These are phyloP conservation scores for Euphorbia peplus DNA, from an alignment of 345 rosid species.

Conservation along the genomic window DNA sequence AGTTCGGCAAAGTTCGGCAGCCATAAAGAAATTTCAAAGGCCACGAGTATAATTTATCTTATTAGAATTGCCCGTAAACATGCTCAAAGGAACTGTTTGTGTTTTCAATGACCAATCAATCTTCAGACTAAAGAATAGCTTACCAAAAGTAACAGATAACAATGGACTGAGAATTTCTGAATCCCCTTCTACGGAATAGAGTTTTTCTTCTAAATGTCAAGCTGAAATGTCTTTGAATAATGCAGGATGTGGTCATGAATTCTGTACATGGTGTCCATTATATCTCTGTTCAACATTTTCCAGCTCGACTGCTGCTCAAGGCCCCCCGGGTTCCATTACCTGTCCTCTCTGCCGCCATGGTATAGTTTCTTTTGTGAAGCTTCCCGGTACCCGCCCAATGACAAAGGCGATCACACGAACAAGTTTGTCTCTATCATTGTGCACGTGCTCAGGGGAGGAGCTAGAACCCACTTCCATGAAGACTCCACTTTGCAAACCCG, in stretches of 20 bases:
- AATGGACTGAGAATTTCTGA: too few species aligned
- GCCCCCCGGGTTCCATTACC: conserved; percentile 68
- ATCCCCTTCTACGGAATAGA: neutral
- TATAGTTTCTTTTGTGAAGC: conserved; percentile 70
- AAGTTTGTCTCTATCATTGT: conserved; percentile 68
- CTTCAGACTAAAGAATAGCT: too few species aligned
- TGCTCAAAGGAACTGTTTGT: too few species aligned
- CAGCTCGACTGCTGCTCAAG: conserved; percentile 42
- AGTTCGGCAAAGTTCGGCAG: too few species aligned
- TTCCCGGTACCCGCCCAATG: conserved; percentile 43
- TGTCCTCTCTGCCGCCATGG: conserved; percentile 94
- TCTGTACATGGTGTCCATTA: conserved; percentile 79
- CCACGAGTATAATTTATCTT: too few species aligned
- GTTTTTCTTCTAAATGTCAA: neutral
- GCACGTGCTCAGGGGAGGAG: conserved; percentile 68
- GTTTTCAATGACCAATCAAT: too few species aligned
- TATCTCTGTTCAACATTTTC: conserved; percentile 76
- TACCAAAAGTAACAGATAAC: too few species aligned
- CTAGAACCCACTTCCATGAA: conserved; percentile 50
- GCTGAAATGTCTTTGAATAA: neutral
- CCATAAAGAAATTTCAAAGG: too few species aligned
- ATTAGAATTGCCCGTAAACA: too few species aligned
- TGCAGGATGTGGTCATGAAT: conserved; percentile 90
- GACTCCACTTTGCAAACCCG: conserved; percentile 68
- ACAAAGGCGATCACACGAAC: conserved; percentile 52